Evolutionary conservation across 345 rosid species (phyloP), one percentile per base, ranked within the genome.

Genomic region (Excoecaria agallocha): DNA sequence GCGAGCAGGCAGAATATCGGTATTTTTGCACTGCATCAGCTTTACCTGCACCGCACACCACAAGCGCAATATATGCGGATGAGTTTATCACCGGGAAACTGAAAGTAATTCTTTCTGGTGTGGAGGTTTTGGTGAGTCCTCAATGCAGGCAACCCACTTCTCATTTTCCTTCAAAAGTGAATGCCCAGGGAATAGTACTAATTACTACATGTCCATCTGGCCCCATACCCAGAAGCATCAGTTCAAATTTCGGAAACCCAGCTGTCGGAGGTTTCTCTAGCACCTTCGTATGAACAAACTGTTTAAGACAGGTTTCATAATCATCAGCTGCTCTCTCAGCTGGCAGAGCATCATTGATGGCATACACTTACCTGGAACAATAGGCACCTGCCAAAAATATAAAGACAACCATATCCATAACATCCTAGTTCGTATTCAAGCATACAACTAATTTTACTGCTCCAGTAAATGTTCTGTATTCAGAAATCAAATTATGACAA

Each of bases 181-280:
- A 65, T 94, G 97, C 43, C 95, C 90, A 0, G 97, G 98, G 80
- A 94, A 94, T 3, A 91, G 76, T n/a, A n/a, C n/a, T n/a, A 0
- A 96, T 90, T 24, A 97, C 98, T 12, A 94, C 84, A 0, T 91
- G 97, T 12, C 97, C 96, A 79, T 94, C 97, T 2, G 96, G 97
- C 1, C 98, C 98, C 90, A 91, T 87, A 37, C 98, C 97, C 0
- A 94, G 83, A 78, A 94, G 96, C 89, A 87, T 84, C 74, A 92
- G 86, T 78, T 94, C 97, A 25, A 94, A 94, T 76, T 87, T 89
- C 0, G 97, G 97, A 52, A 92, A 77, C 73, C 92, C 95, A 10
- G 79, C 86, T 0, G 77, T 55, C 25, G 30, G 30, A 30, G 87
- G 61, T 46, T 68, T 43, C 0, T 75, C 81, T 64, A 94, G 37